Percentiles rank a stretch among this genome's conserved stretches.
Conservation (phyloP, 441 rosid species). For the Pelargonium fulgidum region DNA sequence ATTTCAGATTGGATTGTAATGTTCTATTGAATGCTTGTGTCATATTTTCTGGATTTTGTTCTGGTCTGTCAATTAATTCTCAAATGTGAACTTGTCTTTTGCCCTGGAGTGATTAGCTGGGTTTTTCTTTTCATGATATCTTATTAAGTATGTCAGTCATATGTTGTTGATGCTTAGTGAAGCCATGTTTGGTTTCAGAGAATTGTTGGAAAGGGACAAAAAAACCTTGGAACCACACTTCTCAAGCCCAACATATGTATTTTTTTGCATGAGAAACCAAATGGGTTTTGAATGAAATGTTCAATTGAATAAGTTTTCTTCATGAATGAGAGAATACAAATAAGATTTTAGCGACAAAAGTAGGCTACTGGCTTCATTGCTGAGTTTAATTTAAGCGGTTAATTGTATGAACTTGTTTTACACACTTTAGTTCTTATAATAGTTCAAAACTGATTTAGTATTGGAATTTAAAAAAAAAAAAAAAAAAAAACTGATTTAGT, state of each 20-base stretch:
- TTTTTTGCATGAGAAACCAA: neutral
- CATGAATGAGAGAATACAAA: neutral
- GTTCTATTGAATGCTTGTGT: neutral
- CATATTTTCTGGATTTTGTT: neutral
- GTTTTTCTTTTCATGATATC: neutral
- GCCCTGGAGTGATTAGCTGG: neutral
- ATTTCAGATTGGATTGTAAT: neutral
- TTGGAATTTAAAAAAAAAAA: too few relatives aligned
- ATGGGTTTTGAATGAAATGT: neutral
- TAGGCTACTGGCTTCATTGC: neutral
- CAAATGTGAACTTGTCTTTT: neutral
- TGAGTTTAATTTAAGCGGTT: neutral
- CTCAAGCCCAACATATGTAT: neutral
- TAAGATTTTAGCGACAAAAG: neutral
- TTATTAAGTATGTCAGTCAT: neutral
- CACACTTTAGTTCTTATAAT: too few relatives aligned
- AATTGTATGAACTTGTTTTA: neutral
- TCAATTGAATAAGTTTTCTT: neutral
- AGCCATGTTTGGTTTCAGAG: constrained; percentile 4
- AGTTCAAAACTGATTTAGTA: too few relatives aligned
- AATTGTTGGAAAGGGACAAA: neutral
- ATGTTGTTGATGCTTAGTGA: neutral
- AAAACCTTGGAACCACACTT: neutral
- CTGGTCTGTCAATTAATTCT: neutral
- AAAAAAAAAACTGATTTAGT: neutral